Evolutionary conservation across 2,329 filamentous ascomycete genomes (phyloP).

Genomic region (Ophiostoma sp.): DNA sequence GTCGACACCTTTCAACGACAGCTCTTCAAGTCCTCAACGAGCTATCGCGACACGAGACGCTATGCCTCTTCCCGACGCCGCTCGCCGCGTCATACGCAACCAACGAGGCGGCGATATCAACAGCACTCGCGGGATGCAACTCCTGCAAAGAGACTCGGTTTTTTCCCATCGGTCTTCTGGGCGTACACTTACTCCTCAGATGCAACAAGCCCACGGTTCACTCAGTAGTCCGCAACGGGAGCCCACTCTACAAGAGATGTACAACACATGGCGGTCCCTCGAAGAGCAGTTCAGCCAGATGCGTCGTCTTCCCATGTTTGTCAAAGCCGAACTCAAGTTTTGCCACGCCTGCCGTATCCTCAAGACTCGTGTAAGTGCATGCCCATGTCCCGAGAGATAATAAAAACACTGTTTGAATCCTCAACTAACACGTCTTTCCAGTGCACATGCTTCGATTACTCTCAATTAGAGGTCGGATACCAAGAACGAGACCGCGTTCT

Average conservation of each 20-base stretch:
- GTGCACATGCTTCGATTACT: conserved; percentile 30
- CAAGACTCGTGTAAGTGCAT: conserved; percentile 5
- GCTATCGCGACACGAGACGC: not conserved
- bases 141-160: not conserved
- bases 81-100: conserved; percentile 22
- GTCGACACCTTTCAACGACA: not conserved
- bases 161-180: not conserved
- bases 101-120: not conserved
- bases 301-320: conserved; percentile 27
- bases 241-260: conserved; percentile 31
- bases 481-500: conserved; percentile 21
- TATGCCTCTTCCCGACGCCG: conserved; percentile 16
- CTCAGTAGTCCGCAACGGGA: not conserved
- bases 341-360: conserved; percentile 29
- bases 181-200: not conserved
- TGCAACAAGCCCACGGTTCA: not conserved
- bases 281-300: conserved; percentile 26
- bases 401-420: not conserved
- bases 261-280: conserved; percentile 30
- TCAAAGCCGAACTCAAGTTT: conserved; percentile 24
- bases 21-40: not conserved
- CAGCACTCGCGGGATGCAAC: not conserved
- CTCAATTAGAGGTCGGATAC: conserved; percentile 23
- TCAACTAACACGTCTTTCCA: not conserved
- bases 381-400: not conserved